phyloP scores from a whole-genome alignment of 495 filamentous ascomycete genomes.

The Haplographium delicatum region DNA sequence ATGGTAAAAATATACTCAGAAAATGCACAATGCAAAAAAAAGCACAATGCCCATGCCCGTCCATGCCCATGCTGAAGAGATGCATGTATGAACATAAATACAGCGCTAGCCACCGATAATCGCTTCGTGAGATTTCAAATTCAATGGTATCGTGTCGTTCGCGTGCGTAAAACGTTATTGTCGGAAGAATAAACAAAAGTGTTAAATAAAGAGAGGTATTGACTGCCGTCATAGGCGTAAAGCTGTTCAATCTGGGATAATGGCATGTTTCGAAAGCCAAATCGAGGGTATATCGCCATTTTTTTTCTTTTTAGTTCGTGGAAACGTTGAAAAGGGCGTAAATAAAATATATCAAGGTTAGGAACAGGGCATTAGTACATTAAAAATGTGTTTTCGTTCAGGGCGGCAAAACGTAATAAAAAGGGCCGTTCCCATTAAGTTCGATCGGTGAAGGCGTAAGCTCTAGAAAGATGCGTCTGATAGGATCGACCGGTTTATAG shows the following conservation, averaged over 20 bases:
- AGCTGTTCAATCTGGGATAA: too few relatives aligned
- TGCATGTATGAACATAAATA: constrained; percentile 13
- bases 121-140: constrained; percentile 12
- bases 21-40: constrained; percentile 12
- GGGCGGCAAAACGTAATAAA: background rate
- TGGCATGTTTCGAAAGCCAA: too few relatives aligned
- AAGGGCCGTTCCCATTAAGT: constrained; percentile 10
- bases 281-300: too few relatives aligned
- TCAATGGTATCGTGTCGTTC: constrained; percentile 19
- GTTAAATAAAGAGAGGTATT: too few relatives aligned
- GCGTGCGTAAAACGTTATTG: constrained; percentile 5
- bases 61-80: too few relatives aligned
- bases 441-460: constrained; percentile 18
- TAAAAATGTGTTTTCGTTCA: constrained; percentile 5
- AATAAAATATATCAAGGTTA: background rate
- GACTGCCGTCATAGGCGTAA: too few relatives aligned
- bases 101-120: constrained; percentile 22
- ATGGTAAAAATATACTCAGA: background rate
- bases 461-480: constrained; percentile 16
- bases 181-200: too few relatives aligned
- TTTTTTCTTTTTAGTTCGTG: too few relatives aligned
- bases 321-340: constrained; percentile 12
- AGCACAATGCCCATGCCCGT: too few relatives aligned
- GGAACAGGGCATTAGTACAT: constrained; percentile 8
- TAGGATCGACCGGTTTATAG: constrained; percentile 3